Conservation (phyloP, 2,329 filamentous ascomycete species). For the Exophiala calicioides region DNA sequence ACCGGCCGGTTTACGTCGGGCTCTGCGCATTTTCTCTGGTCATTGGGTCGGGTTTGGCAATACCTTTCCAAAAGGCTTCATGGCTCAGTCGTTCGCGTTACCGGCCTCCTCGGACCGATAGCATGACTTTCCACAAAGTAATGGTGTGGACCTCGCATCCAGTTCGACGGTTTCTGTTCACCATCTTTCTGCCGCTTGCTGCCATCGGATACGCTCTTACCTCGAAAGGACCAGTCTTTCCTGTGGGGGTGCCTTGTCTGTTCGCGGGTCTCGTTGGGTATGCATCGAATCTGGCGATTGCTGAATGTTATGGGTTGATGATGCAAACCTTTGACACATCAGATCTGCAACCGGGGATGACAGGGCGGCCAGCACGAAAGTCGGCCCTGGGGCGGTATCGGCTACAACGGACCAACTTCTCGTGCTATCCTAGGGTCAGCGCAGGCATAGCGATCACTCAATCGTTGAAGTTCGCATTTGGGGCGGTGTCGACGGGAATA, state of each 20-base stretch:
- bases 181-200: conserved; percentile 65
- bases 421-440: conserved; percentile 71
- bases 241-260: conserved; percentile 63
- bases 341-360: conserved; percentile 72
- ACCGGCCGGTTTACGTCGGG: conserved; percentile 66
- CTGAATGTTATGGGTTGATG: conserved; percentile 73
- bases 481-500: conserved; percentile 67
- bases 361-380: conserved; percentile 50
- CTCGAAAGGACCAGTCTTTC: conserved; percentile 62
- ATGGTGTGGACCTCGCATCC: conserved; percentile 72
- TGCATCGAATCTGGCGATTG: conserved; percentile 69
- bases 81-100: conserved; percentile 66
- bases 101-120: conserved; percentile 61
- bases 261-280: conserved; percentile 70
- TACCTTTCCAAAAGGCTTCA: conserved; percentile 73
- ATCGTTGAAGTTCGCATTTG: conserved; percentile 67
- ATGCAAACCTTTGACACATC: conserved; percentile 84
- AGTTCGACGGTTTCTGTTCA: conserved; percentile 67
- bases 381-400: conserved; percentile 45
- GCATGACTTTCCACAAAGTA: conserved; percentile 65
- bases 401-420: conserved; percentile 67
- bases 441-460: conserved; percentile 73
- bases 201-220: conserved; percentile 68
- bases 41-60: conserved; percentile 67
- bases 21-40: conserved; percentile 66